phyloP scores from a whole-genome alignment of 2,329 filamentous ascomycete genomes.

The Hypoxylon sp. region DNA sequence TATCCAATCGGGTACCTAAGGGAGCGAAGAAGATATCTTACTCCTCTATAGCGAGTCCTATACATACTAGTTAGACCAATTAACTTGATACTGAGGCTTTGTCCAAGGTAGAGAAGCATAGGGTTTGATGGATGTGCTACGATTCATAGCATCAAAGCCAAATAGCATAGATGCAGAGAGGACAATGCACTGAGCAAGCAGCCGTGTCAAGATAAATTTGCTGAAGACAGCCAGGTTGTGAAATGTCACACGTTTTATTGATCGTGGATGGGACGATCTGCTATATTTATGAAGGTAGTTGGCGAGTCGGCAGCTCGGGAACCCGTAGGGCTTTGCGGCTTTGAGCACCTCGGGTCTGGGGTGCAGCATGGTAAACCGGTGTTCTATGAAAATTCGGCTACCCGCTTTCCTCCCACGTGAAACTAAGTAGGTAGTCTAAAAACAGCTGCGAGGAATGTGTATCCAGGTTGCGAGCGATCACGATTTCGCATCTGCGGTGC shows the following conservation, averaged over 20 bases:
- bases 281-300: conserved; percentile 28
- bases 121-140: conserved; percentile 21
- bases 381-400: conserved; percentile 28
- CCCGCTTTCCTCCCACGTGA: conserved; percentile 27
- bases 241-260: conserved; percentile 35
- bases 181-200: conserved; percentile 36
- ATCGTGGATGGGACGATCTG: conserved; percentile 24
- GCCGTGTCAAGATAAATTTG: conserved; percentile 31
- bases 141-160: conserved; percentile 11
- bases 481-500: conserved; percentile 22
- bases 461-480: conserved; percentile 17
- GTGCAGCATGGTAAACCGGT: conserved; percentile 23
- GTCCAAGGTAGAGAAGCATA: conserved; percentile 16
- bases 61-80: conserved; percentile 19
- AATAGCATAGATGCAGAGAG: conserved; percentile 16
- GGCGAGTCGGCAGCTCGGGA: conserved; percentile 17
- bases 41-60: conserved; percentile 23
- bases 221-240: conserved; percentile 30
- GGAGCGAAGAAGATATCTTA: conserved; percentile 30
- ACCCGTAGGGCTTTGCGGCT: conserved; percentile 19
- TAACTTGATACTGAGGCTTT: conserved; percentile 4
- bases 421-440: conserved; percentile 24
- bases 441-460: conserved; percentile 19
- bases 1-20: conserved; percentile 38
- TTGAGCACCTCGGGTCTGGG: conserved; percentile 31